These are phyloP conservation scores for Aureobasidium lini DNA, from an alignment of 2,329 filamentous ascomycete species.

Conservation along the genomic window DNA sequence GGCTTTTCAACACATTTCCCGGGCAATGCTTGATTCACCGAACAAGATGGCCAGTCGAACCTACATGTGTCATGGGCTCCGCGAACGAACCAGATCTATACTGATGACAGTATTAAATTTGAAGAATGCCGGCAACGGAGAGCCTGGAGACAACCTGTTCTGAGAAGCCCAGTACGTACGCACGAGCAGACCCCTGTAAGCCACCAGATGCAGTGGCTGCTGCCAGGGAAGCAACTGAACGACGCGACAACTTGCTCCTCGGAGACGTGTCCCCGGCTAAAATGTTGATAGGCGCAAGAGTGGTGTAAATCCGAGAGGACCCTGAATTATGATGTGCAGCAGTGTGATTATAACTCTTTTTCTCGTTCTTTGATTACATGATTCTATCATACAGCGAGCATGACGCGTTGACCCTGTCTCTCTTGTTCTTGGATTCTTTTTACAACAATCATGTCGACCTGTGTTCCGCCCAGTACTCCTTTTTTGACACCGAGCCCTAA, in stretches of 20 bases:
- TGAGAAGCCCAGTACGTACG: neutral
- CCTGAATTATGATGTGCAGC: neutral
- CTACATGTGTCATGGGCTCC: neutral
- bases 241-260: neutral
- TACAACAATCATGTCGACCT: constrained; percentile 10
- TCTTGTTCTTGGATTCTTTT: constrained; percentile 5
- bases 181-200: neutral
- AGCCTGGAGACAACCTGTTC: neutral
- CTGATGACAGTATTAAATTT: neutral
- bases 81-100: neutral
- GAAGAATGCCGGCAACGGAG: neutral
- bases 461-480: constrained; percentile 7
- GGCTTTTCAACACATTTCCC: neutral
- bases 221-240: neutral
- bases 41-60: neutral
- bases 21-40: neutral
- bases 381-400: constrained; percentile 14
- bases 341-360: neutral
- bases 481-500: constrained; percentile 5
- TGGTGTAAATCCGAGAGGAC: no score
- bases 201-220: neutral
- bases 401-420: constrained; percentile 7
- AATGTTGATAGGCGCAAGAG: neutral
- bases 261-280: neutral
- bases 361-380: constrained; percentile 13